Evolutionary conservation across 768 basidiomycete species (phyloP).

Genomic region (Pulveroboletus sp.): DNA sequence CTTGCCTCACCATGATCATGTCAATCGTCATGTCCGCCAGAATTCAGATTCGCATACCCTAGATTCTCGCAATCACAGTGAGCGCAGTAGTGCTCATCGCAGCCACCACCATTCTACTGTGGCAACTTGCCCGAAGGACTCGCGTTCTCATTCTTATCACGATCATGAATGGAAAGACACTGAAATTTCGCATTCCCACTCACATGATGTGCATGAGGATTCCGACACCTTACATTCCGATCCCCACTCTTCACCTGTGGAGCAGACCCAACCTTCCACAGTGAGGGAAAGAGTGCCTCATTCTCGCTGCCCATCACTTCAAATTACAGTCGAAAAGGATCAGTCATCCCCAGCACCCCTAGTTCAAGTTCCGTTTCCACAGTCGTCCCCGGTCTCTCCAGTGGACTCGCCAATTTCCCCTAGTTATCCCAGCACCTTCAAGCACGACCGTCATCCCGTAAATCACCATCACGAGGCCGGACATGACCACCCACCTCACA

Average conservation of each 20-base stretch:
- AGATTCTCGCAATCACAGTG: slow-evolving; percentile 10
- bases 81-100: slow-evolving; percentile 10
- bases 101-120: slow-evolving; percentile 16
- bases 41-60: slow-evolving; percentile 11
- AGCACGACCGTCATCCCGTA: slow-evolving; percentile 43
- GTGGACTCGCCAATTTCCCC: slow-evolving; percentile 60
- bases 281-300: slow-evolving; percentile 34
- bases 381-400: slow-evolving; percentile 25
- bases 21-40: slow-evolving; percentile 19
- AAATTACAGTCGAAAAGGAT: slow-evolving; percentile 29
- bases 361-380: slow-evolving; percentile 25
- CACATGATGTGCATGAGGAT: slow-evolving; percentile 31
- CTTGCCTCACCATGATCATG: slow-evolving; percentile 18
- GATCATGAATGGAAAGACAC: slow-evolving; percentile 24
- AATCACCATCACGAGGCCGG: slow-evolving; percentile 18
- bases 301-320: slow-evolving; percentile 40
- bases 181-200: slow-evolving; percentile 22
- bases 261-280: slow-evolving; percentile 13
- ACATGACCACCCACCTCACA: slow-evolving; percentile 46
- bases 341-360: slow-evolving; percentile 17
- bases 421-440: slow-evolving; percentile 49
- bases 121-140: slow-evolving; percentile 9
- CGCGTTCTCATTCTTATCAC: slow-evolving; percentile 27
- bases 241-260: slow-evolving; percentile 12
- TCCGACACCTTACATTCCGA: slow-evolving; percentile 19